Evolutionary conservation across 2,329 filamentous ascomycete genomes (phyloP).

Genomic region (Calonectria hawksworthii): DNA sequence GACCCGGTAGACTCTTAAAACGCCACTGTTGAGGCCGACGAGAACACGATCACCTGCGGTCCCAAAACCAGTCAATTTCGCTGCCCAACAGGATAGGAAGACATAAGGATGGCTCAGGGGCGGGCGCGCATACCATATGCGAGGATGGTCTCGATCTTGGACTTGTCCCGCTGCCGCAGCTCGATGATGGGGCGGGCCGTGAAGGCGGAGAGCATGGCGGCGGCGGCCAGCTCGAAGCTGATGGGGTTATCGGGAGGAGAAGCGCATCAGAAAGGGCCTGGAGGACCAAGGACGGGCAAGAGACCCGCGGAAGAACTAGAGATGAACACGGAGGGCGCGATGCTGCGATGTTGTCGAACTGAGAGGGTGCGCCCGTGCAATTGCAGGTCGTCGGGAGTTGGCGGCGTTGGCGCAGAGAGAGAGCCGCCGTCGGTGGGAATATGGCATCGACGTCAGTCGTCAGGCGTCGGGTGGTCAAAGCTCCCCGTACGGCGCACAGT

Average conservation of each 20-base stretch:
- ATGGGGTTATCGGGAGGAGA: conserved; percentile 45
- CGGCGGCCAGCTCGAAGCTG: conserved; percentile 60
- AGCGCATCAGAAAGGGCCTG: conserved; percentile 47
- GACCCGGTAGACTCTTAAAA: conserved; percentile 89
- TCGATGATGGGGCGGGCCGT: conserved; percentile 96
- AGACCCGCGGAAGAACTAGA: not conserved
- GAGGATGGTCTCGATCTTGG: conserved; percentile 95
- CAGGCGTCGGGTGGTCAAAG: conserved; percentile 39
- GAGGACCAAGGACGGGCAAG: not conserved
- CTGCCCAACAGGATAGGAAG: not conserved
- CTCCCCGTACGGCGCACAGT: conserved; percentile 43
- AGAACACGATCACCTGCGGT: conserved; percentile 85
- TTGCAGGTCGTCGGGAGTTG: conserved; percentile 19
- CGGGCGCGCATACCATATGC: conserved; percentile 77
- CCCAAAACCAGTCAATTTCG: conserved; percentile 26
- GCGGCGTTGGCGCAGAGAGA: conserved; percentile 8
- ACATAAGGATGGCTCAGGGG: not conserved
- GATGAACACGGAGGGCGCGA: not conserved
- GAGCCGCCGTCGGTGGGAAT: conserved; percentile 33
- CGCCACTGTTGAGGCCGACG: conserved; percentile 91
- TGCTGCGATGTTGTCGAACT: not conserved
- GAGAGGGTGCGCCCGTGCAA: conserved; percentile 12
- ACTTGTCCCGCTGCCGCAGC: conserved; percentile 95
- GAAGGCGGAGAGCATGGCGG: conserved; percentile 95
- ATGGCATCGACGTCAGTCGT: conserved; percentile 47